Evolutionary conservation across 73 alveolate species (phyloP), one percentile per base, ranked within the genome.

Genomic region (Breviolum minutum): DNA sequence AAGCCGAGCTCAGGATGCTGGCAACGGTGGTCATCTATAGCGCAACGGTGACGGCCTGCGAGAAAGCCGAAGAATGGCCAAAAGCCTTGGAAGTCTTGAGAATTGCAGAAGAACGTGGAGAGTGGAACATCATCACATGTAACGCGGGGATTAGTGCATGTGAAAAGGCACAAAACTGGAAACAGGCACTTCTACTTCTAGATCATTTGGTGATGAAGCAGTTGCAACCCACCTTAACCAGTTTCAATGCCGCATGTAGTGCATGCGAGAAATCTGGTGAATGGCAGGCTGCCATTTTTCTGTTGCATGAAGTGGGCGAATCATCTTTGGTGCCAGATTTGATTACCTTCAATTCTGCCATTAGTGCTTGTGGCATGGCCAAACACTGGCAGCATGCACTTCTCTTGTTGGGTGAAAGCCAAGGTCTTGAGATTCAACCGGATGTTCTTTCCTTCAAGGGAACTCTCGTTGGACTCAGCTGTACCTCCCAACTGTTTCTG

Each of bases 381-480:
- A 20, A 8, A 8, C 27, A 26, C 54, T 84, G 93, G 93, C 77
- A 84, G 76, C 6, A 12, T 19, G 93, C 93, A 10, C 61, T 60
- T 16, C 93, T 54, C 61, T 26, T 84, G 66, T 61, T 84, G 63
- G 29, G 70, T 20, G 10, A 40, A 14, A 81, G 40, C 8, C 20
- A 16, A 40, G 29, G 54, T 40, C 17, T 29, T 48, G 71, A 81
- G 48, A 48, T 81, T 54, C 32, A 60, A 81, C 90, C 90, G 40
- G 90, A 81, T 60, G 90, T 81, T 81, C 70, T 81, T 69, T 81
- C 90, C 9, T 81, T 48, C 90, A 81, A 81, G 90, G 90, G 71
- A 60, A 69, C 70, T 60, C 24, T 81, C 48, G 24, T 30, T 13
- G 71, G 48, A 26, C 22, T 81, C 10, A n/a, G 85, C 63, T 40